Evolutionary conservation across 352 stramenopile species (phyloP), one percentile per base, ranked within the genome.

Genomic region (Pythium dissimile): DNA sequence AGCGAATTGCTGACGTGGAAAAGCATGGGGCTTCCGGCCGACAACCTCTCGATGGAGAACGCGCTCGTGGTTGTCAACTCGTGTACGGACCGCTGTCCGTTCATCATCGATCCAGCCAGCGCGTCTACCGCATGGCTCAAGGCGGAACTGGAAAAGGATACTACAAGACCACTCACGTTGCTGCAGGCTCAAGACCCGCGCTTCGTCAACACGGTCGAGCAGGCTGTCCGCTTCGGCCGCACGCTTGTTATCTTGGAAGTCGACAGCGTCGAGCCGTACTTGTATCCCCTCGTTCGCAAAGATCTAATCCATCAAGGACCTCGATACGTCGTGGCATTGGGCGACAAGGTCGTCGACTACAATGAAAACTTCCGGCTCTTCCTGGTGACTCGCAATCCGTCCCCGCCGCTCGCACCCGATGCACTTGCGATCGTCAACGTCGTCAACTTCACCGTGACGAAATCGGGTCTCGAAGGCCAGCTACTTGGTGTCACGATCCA

Each of bases 401-500:
- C 84, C 5, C 93, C 91, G 5, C 73, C 86, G 4, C 70, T 98
- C 2, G 79, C 87, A 1, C 95, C 95, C 0, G 87, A 98, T 45
- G 89, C 89, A 0, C 68, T 84, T 0, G 87, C 91, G 15, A 87
- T 98, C 27, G 84, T 98, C 10, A 96, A 89, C 21, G 80, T 95
- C 0, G 82, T 98, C 44, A 98, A 98, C 72, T 98, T 98, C 55
- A 98, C 92, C 0, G 92, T 98, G 28, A 98, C 95, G 0, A 92
- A 92, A 42, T 96, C 73, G 8, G 93, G 94, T 1, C 66, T 98
- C 1, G 92, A 98, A 59, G 92, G 89, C 7, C 94, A 98, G 58
- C 66, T 98, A 15, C 73, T 98, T 28, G 90, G 88, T 7, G 82
- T 97, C 6, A 97, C 94, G 5, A 96, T 98, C 38, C 87, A 98